phyloP scores from a whole-genome alignment of 306 rosid genomes.

The Prunus mume region DNA sequence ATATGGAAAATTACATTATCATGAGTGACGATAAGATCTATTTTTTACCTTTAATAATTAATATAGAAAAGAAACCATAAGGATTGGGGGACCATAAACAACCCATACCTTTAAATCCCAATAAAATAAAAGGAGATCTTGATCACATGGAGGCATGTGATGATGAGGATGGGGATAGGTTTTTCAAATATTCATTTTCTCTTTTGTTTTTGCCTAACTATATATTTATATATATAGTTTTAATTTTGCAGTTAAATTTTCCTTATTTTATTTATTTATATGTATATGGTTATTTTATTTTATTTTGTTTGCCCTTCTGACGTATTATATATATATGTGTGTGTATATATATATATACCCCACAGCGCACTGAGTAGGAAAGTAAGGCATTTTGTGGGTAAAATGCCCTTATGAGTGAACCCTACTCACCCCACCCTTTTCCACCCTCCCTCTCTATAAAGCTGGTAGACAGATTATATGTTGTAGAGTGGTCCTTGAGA shows the following conservation, averaged over 20 bases:
- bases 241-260: conserved; percentile 8
- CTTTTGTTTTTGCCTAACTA: conserved; percentile 8
- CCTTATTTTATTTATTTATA: conserved; percentile 20
- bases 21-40: conserved; percentile 25
- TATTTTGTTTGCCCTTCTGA: conserved; percentile 34
- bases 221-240: not conserved
- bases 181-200: conserved; percentile 23
- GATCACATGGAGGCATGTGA: conserved; percentile 93
- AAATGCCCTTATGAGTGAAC: conserved; percentile 35
- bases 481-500: conserved; percentile 73
- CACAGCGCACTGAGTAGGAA: conserved; percentile 72
- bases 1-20: conserved; percentile 21
- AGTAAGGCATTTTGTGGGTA: conserved; percentile 53
- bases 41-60: conserved; percentile 6
- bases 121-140: conserved; percentile 58
- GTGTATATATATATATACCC: conserved; percentile 37
- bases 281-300: conserved; percentile 22
- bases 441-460: conserved; percentile 46
- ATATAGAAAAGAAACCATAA: conserved; percentile 31
- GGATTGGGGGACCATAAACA: conserved; percentile 86
- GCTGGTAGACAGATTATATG: conserved; percentile 57
- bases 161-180: conserved; percentile 43
- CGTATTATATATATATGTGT: conserved; percentile 18
- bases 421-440: conserved; percentile 32
- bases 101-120: conserved; percentile 89